Base-by-base conservation (phyloP, 2,329 filamentous ascomycete genomes). In the Aspergillus sp. region DNA sequence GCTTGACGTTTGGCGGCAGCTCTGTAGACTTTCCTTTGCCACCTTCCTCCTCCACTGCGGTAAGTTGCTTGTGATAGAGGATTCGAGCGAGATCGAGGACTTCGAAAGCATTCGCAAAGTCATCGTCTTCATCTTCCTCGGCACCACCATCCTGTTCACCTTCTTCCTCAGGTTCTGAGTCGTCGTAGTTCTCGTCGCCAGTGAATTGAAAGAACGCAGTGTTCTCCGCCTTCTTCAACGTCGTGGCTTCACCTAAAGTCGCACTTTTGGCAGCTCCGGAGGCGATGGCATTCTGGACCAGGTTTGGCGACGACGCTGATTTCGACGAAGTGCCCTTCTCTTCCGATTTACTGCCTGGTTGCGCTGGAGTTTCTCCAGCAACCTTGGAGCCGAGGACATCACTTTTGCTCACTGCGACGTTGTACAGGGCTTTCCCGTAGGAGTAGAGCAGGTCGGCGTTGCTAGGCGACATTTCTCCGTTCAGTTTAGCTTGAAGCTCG, bases 371-470 rank as follows among this genome's bases (percentile, higher is more conserved):
- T 42, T 79, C 79, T 2, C 79, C 76, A 13, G 82, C 81, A 17
- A 92, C 88, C 65, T 88, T 88, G 32, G 88, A 89, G 52, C 94
- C 94, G 33, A 99, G 80, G 20, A 99, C 92, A 67, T 97, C 92
- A 68, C 91, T 96, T 73, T 95, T 96, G 70, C 85, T 87, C 70
- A 97, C 89, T 26, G 92, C 94, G 54, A 97, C 88, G 71, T 92
- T 92, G 80, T 95, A 97, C 17, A 99, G 78, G 51, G 90, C 90
- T 68, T 93, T 89, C 13, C 94, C 94, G 73, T 99, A 99, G 58
- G 91, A 83, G 72, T 95, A 99, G 17, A 97, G 83, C 44, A 99
- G 83, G 69, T 97, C 93, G 47, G 92, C 93, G 64, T 99, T 99
- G 52, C 90, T 86, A 3, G 89, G 85, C 14, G 85, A 85, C 81